Evolutionary conservation across 2,329 filamentous ascomycete genomes (phyloP).

Genomic region (Penicillium sp.): DNA sequence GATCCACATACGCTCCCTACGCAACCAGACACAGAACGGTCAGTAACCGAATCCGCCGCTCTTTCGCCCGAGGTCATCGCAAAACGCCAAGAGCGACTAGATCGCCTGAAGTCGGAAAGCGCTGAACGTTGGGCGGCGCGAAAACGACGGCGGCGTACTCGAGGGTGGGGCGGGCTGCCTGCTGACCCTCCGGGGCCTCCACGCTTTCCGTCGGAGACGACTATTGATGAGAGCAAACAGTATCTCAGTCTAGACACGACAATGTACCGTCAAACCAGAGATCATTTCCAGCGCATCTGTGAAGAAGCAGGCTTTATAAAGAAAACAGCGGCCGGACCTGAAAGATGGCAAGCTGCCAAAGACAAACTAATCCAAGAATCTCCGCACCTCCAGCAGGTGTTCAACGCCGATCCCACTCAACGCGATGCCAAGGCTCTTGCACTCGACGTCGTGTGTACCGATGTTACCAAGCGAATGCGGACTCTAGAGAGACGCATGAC

Average conservation of each 20-base stretch:
- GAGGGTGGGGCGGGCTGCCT: constrained; percentile 64
- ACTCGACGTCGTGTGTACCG: constrained; percentile 73
- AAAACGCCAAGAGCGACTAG: constrained; percentile 54
- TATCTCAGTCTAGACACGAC: constrained; percentile 62
- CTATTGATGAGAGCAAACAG: constrained; percentile 71
- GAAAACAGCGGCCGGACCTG: constrained; percentile 70
- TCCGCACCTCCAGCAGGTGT: constrained; percentile 59
- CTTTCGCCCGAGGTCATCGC: constrained; percentile 49
- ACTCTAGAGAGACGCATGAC: constrained; percentile 63
- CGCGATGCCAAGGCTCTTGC: constrained; percentile 63
- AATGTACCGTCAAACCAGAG: constrained; percentile 62
- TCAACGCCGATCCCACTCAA: constrained; percentile 57
- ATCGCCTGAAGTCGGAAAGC: constrained; percentile 56
- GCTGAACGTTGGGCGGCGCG: constrained; percentile 59
- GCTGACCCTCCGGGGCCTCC: constrained; percentile 65
- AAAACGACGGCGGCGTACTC: constrained; percentile 65
- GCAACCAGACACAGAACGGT: constrained; percentile 19
- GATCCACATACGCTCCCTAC: constrained; percentile 26
- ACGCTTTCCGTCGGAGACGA: constrained; percentile 77
- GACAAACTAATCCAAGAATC: constrained; percentile 62
- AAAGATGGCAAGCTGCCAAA: constrained; percentile 70
- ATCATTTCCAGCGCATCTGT: constrained; percentile 68
- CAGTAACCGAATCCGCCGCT: constrained; percentile 25
- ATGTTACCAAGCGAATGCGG: constrained; percentile 77
- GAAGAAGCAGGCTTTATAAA: constrained; percentile 64